Evolutionary conservation across 345 rosid genomes (phyloP).

Genomic region (Citrus sp.): DNA sequence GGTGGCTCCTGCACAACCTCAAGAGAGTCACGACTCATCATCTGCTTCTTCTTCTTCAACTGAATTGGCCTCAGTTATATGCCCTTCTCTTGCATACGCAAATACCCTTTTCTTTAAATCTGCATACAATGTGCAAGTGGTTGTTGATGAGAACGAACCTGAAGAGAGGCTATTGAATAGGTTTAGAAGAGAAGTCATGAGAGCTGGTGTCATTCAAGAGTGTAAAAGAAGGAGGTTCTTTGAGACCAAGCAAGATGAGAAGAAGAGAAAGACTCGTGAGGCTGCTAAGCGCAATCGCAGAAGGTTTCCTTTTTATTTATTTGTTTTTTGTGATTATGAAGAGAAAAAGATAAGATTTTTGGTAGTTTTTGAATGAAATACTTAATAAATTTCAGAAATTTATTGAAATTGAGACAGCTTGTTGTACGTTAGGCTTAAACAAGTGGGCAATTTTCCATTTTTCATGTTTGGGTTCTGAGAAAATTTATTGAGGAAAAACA

Average conservation of each 20-base stretch:
- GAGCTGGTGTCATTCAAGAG: constrained; percentile 81
- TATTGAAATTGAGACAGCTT: background rate
- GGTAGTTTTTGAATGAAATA: background rate
- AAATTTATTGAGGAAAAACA: background rate
- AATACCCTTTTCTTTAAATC: constrained; percentile 68
- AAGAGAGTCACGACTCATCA: constrained; percentile 15
- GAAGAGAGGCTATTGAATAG: constrained; percentile 69
- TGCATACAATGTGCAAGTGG: constrained; percentile 68
- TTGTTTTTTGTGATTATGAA: background rate
- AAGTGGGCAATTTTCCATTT: background rate
- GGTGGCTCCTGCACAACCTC: constrained; percentile 19
- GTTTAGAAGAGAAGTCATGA: constrained; percentile 73
- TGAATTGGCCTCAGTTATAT: constrained; percentile 57
- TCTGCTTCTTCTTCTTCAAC: constrained; percentile 23
- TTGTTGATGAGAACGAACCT: constrained; percentile 68
- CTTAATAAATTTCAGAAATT: background rate
- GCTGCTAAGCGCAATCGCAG: constrained; percentile 77
- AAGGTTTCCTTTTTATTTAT: constrained; percentile 31
- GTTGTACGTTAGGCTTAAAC: background rate
- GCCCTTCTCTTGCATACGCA: constrained; percentile 67
- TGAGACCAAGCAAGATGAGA: constrained; percentile 76
- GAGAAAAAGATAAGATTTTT: background rate
- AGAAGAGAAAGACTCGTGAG: constrained; percentile 69
- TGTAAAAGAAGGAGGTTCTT: constrained; percentile 57
- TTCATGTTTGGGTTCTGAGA: background rate